Evolutionary conservation across 1,284 basidiomycete genomes (phyloP).

Genomic region (Sanghuangporus sanghuang): DNA sequence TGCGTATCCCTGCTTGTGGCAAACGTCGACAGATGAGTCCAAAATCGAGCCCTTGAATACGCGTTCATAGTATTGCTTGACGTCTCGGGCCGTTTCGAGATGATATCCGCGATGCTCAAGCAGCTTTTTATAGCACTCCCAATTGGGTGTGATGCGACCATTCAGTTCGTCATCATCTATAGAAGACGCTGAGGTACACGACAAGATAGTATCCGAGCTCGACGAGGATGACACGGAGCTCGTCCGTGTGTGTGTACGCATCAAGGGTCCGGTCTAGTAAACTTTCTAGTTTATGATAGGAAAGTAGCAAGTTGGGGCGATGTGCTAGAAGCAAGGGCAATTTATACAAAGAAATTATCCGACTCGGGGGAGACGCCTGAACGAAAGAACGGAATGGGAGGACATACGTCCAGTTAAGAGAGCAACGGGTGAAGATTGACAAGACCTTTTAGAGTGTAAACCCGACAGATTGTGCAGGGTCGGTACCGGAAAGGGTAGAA

Average conservation of each 20-base stretch:
- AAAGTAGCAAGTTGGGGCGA: background rate
- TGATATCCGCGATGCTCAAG: slow-evolving; percentile 49
- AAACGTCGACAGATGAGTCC: slow-evolving; percentile 22
- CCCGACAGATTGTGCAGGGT: background rate
- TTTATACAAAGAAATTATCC: background rate
- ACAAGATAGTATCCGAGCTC: background rate
- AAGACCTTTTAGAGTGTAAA: background rate
- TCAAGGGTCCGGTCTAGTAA: background rate
- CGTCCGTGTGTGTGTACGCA: slow-evolving; percentile 8
- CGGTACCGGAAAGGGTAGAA: slow-evolving; percentile 13
- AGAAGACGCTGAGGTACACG: slow-evolving; percentile 16
- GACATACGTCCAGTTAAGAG: background rate
- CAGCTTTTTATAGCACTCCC: slow-evolving; percentile 48
- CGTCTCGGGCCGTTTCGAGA: slow-evolving; percentile 64
- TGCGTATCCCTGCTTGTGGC: slow-evolving; percentile 31
- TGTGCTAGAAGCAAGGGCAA: background rate
- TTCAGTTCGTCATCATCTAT: slow-evolving; percentile 55
- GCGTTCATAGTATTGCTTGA: slow-evolving; percentile 47
- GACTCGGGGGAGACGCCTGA: background rate
- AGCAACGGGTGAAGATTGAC: background rate
- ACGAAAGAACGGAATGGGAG: background rate
- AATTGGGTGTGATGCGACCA: slow-evolving; percentile 50
- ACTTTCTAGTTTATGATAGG: background rate
- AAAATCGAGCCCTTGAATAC: slow-evolving; percentile 19
- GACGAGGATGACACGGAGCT: slow-evolving; percentile 7